Evolutionary conservation across 2,329 filamentous ascomycete species (phyloP).

Genomic region (Podosphaera fusca): DNA sequence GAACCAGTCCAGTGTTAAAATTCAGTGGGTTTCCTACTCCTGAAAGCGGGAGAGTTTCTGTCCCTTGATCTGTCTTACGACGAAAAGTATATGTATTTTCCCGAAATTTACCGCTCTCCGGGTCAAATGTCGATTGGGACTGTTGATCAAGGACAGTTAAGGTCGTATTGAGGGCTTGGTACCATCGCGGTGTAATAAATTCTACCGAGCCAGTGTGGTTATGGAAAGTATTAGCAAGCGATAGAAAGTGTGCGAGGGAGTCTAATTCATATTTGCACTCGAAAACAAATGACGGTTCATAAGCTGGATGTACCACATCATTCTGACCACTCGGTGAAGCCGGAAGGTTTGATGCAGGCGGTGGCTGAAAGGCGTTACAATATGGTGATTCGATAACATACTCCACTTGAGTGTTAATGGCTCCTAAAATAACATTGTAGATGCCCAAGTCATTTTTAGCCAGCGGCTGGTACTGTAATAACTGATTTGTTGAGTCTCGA

Average conservation of each 20-base stretch:
- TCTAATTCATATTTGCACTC: conserved; percentile 99
- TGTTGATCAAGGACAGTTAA: conserved; percentile 57
- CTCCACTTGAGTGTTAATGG: conserved; percentile 88
- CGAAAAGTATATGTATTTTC: conserved; percentile 75
- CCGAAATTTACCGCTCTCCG: conserved; percentile 35
- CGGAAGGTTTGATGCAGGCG: conserved; percentile 53
- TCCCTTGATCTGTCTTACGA: conserved; percentile 55
- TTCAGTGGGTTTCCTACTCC: conserved; percentile 87
- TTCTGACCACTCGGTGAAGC: conserved; percentile 57
- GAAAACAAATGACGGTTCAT: conserved; percentile 68
- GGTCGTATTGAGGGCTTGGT: conserved; percentile 50
- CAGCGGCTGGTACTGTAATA: conserved; percentile 70
- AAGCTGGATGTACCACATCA: conserved; percentile 65
- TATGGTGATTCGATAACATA: conserved; percentile 89
- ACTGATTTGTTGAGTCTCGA: conserved; percentile 78
- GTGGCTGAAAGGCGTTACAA: conserved; percentile 96
- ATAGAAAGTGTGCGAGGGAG: conserved; percentile 77
- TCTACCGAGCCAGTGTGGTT: conserved; percentile 53
- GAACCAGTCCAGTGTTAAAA: conserved; percentile 58
- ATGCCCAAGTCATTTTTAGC: conserved; percentile 62
- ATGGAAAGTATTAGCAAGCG: conserved; percentile 68
- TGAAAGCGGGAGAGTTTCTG: conserved; percentile 64
- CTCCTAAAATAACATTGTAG: conserved; percentile 61
- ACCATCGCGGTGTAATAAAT: conserved; percentile 62
- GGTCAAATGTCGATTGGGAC: conserved; percentile 57